Evolutionary conservation across 306 rosid genomes (phyloP), one percentile per base, ranked within the genome.

Genomic region (Ammopiptanthus mongolicus): DNA sequence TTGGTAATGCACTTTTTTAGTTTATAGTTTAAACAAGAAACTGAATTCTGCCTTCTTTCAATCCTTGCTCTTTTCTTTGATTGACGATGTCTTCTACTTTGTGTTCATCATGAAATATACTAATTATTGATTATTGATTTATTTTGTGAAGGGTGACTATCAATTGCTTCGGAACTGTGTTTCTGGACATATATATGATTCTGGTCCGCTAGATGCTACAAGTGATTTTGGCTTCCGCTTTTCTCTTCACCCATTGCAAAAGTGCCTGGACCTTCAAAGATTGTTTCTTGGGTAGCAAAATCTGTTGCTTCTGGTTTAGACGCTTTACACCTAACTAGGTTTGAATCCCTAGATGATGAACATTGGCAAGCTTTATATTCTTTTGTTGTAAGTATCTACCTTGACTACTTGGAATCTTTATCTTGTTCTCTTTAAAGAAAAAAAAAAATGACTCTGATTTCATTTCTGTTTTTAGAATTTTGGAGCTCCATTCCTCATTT

Each of bases 401-500:
- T 34, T 56, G 71, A 69, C 58, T 36, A 57, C 53, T 34, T 73
- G 28, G 68, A 63, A 21, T 69, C 59, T 37, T 46, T 18, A 25
- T 36, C 41, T 60, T 52, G 55, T 62, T 28, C 42, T 41, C 34
- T 46, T 11, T 19, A 74, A 41, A 13, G 50, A n/a, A n/a, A n/a
- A 3, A 44, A 44, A 17, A 28, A 62, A 55, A 51, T 66, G 8
- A 48, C 46, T 21, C 67, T 77, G 31, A 47, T 81, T 56, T 69
- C 55, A 48, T 77, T 60, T 52, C 22, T 36, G 31, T 70, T 12
- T 64, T 69, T 62, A 95, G 99, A 90, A 90, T 77, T 81, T 92
- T 47, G 97, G 97, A 57, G 97, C 99, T 69, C 96, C 99, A 9
- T 92, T 85, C 87, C 99, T 95, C 83, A 73, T 95, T 76, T 67